Evolutionary conservation across 192 early-diverging fungal genomes (phyloP).

Genomic region (Phlyctochytrium planicorne): DNA sequence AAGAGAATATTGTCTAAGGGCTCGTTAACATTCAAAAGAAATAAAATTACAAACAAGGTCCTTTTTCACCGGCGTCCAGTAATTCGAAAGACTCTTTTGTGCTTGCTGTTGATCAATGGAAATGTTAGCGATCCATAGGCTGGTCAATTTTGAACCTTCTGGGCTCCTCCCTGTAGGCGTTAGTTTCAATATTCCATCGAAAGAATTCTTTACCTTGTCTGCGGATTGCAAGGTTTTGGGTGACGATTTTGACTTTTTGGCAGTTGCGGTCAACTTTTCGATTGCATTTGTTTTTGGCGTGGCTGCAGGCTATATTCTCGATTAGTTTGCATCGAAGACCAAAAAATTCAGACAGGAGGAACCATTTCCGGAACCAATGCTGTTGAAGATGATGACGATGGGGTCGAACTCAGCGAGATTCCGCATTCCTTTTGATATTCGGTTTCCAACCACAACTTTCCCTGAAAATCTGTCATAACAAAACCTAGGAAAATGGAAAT

Average conservation of each 20-base stretch:
- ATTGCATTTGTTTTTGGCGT: neutral
- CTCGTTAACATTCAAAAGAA: neutral
- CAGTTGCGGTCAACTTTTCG: neutral
- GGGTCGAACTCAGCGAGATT: neutral
- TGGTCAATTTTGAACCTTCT: conserved; percentile 1
- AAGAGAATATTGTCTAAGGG: neutral
- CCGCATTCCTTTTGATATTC: neutral
- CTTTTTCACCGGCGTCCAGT: conserved; percentile 1
- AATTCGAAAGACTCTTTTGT: conserved; percentile 12
- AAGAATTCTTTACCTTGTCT: conserved; percentile 15
- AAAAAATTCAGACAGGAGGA: neutral
- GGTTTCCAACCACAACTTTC: neutral
- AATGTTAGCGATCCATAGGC: neutral
- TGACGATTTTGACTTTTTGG: neutral
- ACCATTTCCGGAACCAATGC: neutral
- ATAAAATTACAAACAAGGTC: neutral
- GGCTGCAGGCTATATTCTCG: neutral
- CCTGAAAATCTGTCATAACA: neutral
- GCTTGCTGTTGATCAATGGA: neutral
- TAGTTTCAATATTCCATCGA: neutral
- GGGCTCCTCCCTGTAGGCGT: neutral
- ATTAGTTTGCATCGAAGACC: neutral
- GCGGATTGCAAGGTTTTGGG: neutral
- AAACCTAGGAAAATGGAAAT: neutral
- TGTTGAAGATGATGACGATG: neutral